A percentile compares a stretch with the other conserved stretches of the same genome.
Evolutionary conservation across 495 filamentous ascomycete genomes (phyloP).

Genomic region (Aspergillus asperescens): DNA sequence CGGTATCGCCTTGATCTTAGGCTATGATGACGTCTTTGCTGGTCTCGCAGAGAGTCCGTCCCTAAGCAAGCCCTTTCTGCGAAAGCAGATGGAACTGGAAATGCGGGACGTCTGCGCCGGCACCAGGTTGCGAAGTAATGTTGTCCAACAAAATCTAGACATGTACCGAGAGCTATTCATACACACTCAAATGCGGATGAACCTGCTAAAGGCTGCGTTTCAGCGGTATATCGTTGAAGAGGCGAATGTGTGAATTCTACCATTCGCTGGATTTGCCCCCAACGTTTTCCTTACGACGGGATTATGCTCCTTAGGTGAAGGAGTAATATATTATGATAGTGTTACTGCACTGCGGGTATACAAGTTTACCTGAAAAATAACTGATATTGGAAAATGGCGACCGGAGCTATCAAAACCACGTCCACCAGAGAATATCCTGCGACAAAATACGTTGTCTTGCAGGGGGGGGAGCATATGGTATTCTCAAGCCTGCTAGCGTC

Average conservation of each 20-base stretch:
- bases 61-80: constrained; percentile 91
- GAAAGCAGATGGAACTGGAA: constrained; percentile 93
- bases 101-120: constrained; percentile 96
- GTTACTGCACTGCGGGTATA: not conserved
- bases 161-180: constrained; percentile 83
- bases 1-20: constrained; percentile 84
- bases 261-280: not conserved
- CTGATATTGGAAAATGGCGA: not conserved
- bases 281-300: not conserved
- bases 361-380: not conserved
- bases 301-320: not conserved
- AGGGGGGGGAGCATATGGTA: too few species aligned
- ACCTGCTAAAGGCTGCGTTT: constrained; percentile 61
- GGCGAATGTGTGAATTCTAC: constrained; percentile 5
- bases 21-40: constrained; percentile 74
- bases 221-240: constrained; percentile 45
- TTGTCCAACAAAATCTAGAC: constrained; percentile 73
- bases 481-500: too few species aligned
- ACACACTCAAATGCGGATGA: constrained; percentile 65
- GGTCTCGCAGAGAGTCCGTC: constrained; percentile 71
- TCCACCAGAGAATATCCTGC: too few species aligned
- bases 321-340: not conserved
- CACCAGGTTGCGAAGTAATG: constrained; percentile 60
- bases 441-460: too few species aligned
- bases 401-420: too few species aligned